Base-by-base conservation (phyloP, 352 stramenopile species). In the Phytophthora cactorum region DNA sequence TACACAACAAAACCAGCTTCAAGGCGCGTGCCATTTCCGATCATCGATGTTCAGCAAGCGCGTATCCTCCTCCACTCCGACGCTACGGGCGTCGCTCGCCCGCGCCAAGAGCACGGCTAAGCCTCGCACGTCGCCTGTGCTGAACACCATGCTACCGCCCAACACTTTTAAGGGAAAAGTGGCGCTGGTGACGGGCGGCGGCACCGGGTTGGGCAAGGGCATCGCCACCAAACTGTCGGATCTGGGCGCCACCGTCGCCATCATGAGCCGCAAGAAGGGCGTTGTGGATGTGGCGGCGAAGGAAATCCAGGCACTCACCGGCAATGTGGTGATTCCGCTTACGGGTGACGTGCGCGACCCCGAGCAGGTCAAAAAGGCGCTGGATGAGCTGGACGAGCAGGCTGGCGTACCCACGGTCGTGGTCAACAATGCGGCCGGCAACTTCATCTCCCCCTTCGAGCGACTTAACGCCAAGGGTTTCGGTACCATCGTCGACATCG, bases 401-500 rank as follows among this genome's bases (percentile, higher is more conserved):
- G 84, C 85, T 6, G 84, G 81, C n/a, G 63, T 90, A 31, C 84
- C 79, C 39, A 91, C 90, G 1, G 88, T 96, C 60, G 81, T 94
- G 27, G 67, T 98, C 17, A 88, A 93, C 66, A 92, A 93, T 36
- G 81, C 88, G 69, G 96, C 96, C 1, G 96, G 96, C 53, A 99
- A 99, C 79, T 99, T 99, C 80, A 88, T 99, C 60, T 92, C 86
- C 31, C 86, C 88, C 31, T 97, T 97, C 27, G 88, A 97, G 66
- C 79, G 89, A 9, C 79, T 99, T 38, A 97, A 86, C 60, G 86
- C 92, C 32, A 98, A 98, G 77, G 96, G 91, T 27, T 99, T 99
- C 71, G 90, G 91, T 32, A 99, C 97, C 29, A 98, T 99, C 17
- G 90, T 99, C 68, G 96, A 98, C 50, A 99, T 99, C 75, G 97